Conservation (phyloP, 352 stramenopile genomes). For the Aphanomyces invadans region DNA sequence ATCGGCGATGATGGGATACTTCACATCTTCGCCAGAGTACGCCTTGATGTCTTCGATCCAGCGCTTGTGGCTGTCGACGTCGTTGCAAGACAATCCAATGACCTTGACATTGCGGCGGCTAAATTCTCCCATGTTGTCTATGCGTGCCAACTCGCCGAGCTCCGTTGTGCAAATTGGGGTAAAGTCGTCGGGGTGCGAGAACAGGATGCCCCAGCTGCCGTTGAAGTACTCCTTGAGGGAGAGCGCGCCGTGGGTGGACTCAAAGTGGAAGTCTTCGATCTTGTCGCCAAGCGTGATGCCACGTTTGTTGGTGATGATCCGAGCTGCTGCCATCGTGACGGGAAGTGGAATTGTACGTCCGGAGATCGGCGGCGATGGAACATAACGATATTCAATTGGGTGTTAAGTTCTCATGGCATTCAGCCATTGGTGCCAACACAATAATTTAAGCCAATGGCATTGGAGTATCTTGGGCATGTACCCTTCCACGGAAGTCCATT, state of each 20-base stretch:
- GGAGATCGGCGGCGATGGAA: not conserved
- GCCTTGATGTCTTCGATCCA: constrained; percentile 84
- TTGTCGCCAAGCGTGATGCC: constrained; percentile 49
- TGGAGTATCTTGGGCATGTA: not conserved
- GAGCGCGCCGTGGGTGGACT: constrained; percentile 45
- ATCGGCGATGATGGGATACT: constrained; percentile 91
- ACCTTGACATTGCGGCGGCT: constrained; percentile 69
- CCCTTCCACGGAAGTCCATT: not conserved
- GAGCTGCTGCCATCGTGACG: not conserved
- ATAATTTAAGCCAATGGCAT: not conserved
- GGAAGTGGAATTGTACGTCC: not conserved
- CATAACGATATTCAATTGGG: not conserved
- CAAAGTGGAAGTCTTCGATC: constrained; percentile 52
- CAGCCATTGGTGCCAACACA: not conserved
- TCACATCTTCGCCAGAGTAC: constrained; percentile 55
- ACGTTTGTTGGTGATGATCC: constrained; percentile 29
- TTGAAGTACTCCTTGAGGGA: constrained; percentile 59
- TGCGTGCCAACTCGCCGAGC: constrained; percentile 78
- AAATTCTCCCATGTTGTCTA: constrained; percentile 75
- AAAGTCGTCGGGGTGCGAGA: constrained; percentile 87
- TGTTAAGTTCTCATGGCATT: not conserved
- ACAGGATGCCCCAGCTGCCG: constrained; percentile 58
- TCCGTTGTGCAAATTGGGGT: constrained; percentile 92
- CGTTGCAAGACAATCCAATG: constrained; percentile 72
- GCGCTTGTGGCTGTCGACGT: constrained; percentile 51